Base-by-base conservation (phyloP, 2,329 filamentous ascomycete species). In the Bipolaris bicolor region DNA sequence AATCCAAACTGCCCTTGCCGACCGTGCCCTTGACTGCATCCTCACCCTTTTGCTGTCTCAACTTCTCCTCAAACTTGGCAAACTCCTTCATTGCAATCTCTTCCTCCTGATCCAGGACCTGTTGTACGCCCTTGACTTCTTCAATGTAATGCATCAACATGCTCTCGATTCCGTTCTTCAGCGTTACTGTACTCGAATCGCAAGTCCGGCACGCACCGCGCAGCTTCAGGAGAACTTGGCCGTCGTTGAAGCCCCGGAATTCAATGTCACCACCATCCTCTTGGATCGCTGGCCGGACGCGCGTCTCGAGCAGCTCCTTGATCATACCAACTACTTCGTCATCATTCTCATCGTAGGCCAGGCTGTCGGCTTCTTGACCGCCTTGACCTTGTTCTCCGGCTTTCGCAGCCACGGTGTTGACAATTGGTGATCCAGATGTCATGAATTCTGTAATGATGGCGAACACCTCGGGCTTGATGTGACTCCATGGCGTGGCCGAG, bases 191-290 rank as follows among this genome's bases (percentile, higher is more conserved):
- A 76, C 93, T 97, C 44, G 91, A 96, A 77, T 98, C 95, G 76
- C 95, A 99, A 18, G 94, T 98, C 64, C 95, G 84, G 78, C 95
- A 99, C 18, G 95, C 95, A 15, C 95, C 95, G 47, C 94, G 84
- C 69, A 99, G 79, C 83, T 97, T 97, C 70, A 97, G 75, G 68
- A 87, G 76, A n/a, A 97, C 95, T 61, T 89, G 85, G 0, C 95
- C 95, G 67, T 92, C 85, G 65, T 92, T 85, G 70, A 98, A 98
- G 1, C 94, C 94, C 16, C 91, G 84, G 76, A 94, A 96, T 76
- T 99, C 95, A 71, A 99, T 98, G 75, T 99, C 95, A 44, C 95
- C 95, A 46, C 95, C 95, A 67, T 99, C 95, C 76, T 98, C 95
- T 77, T 98, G 95, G 62, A 99, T 99, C 1, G 94, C 91, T 0